Evolutionary conservation across 495 filamentous ascomycete species (phyloP).

Genomic region (Cladorrhinum samala): DNA sequence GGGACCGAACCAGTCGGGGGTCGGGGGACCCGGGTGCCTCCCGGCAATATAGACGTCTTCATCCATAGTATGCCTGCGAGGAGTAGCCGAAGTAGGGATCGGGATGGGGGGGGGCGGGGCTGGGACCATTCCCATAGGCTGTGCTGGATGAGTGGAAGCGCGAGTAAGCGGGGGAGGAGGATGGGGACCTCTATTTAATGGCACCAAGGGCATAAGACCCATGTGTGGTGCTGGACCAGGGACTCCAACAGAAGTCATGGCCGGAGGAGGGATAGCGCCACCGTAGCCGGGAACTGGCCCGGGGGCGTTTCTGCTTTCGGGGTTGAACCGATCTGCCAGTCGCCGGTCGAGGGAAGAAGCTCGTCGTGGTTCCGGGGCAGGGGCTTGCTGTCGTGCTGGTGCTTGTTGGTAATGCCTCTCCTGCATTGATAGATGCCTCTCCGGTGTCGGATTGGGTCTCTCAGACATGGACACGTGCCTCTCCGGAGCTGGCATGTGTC

Average conservation of each 20-base stretch:
- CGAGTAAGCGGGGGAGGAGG: conserved; percentile 18
- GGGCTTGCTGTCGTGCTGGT: conserved; percentile 14
- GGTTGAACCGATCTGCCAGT: conserved; percentile 40
- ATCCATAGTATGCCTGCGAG: conserved; percentile 36
- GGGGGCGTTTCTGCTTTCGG: conserved; percentile 25
- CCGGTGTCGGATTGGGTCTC: background rate
- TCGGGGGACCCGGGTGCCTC: conserved; percentile 12
- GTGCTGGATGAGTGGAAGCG: conserved; percentile 22
- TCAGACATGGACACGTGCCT: background rate
- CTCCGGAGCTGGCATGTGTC: background rate
- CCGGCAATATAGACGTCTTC: conserved; percentile 32
- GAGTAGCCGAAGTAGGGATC: conserved; percentile 14
- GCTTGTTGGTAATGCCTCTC: background rate
- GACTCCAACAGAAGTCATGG: conserved; percentile 10
- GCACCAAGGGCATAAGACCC: conserved; percentile 10
- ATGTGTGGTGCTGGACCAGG: conserved; percentile 14
- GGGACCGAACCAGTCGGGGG: conserved; percentile 13
- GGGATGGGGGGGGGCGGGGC: conserved; percentile 24
- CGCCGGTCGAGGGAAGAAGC: conserved; percentile 38
- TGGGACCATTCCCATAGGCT: conserved; percentile 24
- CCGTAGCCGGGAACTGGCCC: background rate
- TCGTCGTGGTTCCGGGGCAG: conserved; percentile 18
- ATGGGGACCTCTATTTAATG: conserved; percentile 17
- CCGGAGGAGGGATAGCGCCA: conserved; percentile 4
- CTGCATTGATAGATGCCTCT: background rate